phyloP scores from a whole-genome alignment of 2,329 filamentous ascomycete species.

The Amesomyces nigricolor region DNA sequence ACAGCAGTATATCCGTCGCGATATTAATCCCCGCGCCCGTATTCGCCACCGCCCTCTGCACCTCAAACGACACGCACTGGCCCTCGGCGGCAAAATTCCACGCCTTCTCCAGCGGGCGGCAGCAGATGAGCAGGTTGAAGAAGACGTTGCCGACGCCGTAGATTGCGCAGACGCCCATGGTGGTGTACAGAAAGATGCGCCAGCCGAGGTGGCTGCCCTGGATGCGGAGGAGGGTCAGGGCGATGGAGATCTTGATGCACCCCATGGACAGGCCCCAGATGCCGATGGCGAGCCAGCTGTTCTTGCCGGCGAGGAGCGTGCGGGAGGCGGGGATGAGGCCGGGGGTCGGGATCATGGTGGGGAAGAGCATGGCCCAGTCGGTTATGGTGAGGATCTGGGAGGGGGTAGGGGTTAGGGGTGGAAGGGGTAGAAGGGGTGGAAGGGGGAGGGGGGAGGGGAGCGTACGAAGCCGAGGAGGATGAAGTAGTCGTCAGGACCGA shows the following conservation, averaged over 20 bases:
- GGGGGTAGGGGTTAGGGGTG: background rate
- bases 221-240: slow-evolving; percentile 23
- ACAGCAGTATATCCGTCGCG: slow-evolving; percentile 23
- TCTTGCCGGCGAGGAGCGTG: slow-evolving; percentile 10
- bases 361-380: slow-evolving; percentile 20
- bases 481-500: slow-evolving; percentile 22
- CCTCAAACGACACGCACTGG: slow-evolving; percentile 16
- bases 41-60: slow-evolving; percentile 18
- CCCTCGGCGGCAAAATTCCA: slow-evolving; percentile 18
- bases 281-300: slow-evolving; percentile 23
- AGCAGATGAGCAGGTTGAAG: slow-evolving; percentile 22
- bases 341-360: slow-evolving; percentile 8
- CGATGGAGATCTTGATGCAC: slow-evolving; percentile 24
- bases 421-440: too few relatives aligned
- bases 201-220: slow-evolving; percentile 16
- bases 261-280: slow-evolving; percentile 25
- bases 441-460: background rate
- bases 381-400: slow-evolving; percentile 18
- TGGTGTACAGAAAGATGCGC: slow-evolving; percentile 22
- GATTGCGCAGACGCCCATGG: slow-evolving; percentile 17
- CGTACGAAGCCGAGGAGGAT: slow-evolving; percentile 21
- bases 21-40: slow-evolving; percentile 21
- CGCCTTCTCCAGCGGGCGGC: slow-evolving; percentile 19
- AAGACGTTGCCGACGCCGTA: slow-evolving; percentile 23
- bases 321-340: slow-evolving; percentile 13